Evolutionary conservation across 805 yeast species (phyloP).

Genomic region (Ogataea saltuana): DNA sequence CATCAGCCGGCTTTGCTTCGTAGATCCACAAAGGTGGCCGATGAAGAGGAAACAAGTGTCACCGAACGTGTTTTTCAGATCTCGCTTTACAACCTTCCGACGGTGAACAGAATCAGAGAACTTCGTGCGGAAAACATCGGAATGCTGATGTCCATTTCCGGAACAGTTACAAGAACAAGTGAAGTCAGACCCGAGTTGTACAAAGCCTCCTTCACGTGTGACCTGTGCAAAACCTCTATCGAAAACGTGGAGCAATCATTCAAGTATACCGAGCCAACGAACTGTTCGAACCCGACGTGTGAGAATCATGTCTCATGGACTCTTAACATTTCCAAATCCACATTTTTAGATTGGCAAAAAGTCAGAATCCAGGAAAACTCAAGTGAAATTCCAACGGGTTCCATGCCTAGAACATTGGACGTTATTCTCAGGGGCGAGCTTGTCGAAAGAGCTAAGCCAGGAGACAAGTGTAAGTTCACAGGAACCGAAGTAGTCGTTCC

Average conservation of each 20-base stretch:
- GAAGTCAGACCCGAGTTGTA: constrained; percentile 95
- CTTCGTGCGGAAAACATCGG: constrained; percentile 89
- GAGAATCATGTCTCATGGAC: constrained; percentile 87
- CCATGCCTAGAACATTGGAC: constrained; percentile 97
- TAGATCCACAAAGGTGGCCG: constrained; percentile 41
- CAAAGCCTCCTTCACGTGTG: constrained; percentile 86
- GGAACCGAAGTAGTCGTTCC: constrained; percentile 96
- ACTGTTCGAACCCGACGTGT: constrained; percentile 86
- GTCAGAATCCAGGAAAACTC: constrained; percentile 95
- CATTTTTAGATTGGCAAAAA: constrained; percentile 94
- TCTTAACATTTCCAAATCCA: constrained; percentile 76
- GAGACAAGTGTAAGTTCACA: constrained; percentile 90
- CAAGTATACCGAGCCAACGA: constrained; percentile 91
- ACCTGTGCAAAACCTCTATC: constrained; percentile 77
- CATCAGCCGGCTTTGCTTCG: constrained; percentile 72
- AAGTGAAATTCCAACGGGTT: constrained; percentile 96
- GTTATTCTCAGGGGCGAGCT: constrained; percentile 90
- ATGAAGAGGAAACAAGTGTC: constrained; percentile 43
- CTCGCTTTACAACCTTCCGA: constrained; percentile 83
- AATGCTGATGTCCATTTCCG: constrained; percentile 76
- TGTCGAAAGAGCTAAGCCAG: constrained; percentile 96
- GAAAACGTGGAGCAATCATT: constrained; percentile 92
- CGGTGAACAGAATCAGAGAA: constrained; percentile 83
- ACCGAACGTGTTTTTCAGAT: constrained; percentile 83
- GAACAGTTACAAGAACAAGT: constrained; percentile 94